Evolutionary conservation across 345 rosid species (phyloP), one percentile per base, ranked within the genome.

Genomic region (Brassica incana): DNA sequence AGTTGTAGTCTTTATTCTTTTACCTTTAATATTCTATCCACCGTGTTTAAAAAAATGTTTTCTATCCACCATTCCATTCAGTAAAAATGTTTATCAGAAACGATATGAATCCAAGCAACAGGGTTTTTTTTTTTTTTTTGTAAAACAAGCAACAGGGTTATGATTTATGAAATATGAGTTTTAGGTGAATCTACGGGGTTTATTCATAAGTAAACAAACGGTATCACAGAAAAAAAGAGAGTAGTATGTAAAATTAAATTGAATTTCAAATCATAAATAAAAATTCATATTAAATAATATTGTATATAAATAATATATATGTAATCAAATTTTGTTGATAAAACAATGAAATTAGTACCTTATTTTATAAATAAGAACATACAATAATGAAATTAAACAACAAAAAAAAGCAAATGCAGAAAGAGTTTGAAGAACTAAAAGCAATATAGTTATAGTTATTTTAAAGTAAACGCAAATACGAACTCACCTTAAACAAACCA

Each of bases 1-100:
- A 52, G 16, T 71, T 20, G 10, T 66, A 72, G 77, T 78, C 73
- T 78, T 65, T 78, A 60, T 36, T 78, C 71, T 76, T 69, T 48
- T 11, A 16, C 32, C 38, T 36, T 29, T 29, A 14, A 4, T 62
- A 62, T 35, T 35, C 45, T 38, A 8, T 38, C 40, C 40, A 36
- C 25, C 2, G 25, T 23, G 25, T 23, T 23, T 23, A 23, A 23
- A 23, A 23, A 23, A 23, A 23, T 23, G 25, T 23, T 23, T 23
- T 48, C 48, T 9, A 40, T 9, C 11, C 38, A 62, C 36, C 8
- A 50, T 8, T 32, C 25, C 52, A 11, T 43, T 43, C 52, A 40
- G 0, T 40, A 40, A 40, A 23, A 23, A 23, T 23, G 25, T 40
- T 40, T 12, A 50, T n/a, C 18, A 50, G 16, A 0, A 50, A 50